Percentiles rank a stretch among this genome's conserved stretches.
These are phyloP conservation scores for Trypanosomatidae sp. DNA, from an alignment of 208 protist species.

Conservation along the genomic window DNA sequence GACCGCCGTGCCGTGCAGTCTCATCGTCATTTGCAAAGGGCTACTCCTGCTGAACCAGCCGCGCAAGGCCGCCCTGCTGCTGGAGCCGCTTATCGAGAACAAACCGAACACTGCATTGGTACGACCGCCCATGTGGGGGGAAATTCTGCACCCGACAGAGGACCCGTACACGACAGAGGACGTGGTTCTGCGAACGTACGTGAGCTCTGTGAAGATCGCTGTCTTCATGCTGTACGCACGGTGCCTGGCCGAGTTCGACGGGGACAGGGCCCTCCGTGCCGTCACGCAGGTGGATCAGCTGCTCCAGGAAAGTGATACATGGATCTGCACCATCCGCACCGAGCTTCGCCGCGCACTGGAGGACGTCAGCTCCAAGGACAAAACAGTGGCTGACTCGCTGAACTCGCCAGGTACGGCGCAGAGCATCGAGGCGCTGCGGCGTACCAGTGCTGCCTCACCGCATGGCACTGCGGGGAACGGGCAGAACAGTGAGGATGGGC, in stretches of 20 bases:
- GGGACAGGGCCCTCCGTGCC: slow-evolving; percentile 58
- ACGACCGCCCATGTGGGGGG: slow-evolving; percentile 76
- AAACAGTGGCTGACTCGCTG: slow-evolving; percentile 1
- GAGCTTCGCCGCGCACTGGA: slow-evolving; percentile 25
- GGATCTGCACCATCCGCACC: slow-evolving; percentile 40
- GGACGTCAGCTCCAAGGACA: slow-evolving; percentile 15
- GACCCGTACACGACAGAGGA: slow-evolving; percentile 67
- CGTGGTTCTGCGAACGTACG: slow-evolving; percentile 63
- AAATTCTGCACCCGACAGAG: slow-evolving; percentile 48
- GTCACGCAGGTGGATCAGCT: slow-evolving; percentile 36
- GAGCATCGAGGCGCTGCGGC: slow-evolving; percentile 13
- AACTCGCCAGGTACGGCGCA: slow-evolving; percentile 7
- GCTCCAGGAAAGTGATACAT: slow-evolving; percentile 55
- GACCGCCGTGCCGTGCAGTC: slow-evolving; percentile 67
- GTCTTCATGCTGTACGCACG: slow-evolving; percentile 81
- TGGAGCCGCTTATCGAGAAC: slow-evolving; percentile 87
- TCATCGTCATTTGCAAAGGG: slow-evolving; percentile 71
- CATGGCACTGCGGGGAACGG: slow-evolving; percentile 2
- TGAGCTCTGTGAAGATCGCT: slow-evolving; percentile 66
- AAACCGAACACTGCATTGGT: slow-evolving; percentile 62
- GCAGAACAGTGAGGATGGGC: slow-evolving; percentile 2
- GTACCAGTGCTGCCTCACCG: background rate
- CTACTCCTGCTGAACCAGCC: slow-evolving; percentile 76
- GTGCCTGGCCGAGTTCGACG: slow-evolving; percentile 78
- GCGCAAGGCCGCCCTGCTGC: slow-evolving; percentile 77